Evolutionary conservation across 1,284 basidiomycete genomes (phyloP), one percentile per base, ranked within the genome.

Genomic region (Malassezia sympodialis): DNA sequence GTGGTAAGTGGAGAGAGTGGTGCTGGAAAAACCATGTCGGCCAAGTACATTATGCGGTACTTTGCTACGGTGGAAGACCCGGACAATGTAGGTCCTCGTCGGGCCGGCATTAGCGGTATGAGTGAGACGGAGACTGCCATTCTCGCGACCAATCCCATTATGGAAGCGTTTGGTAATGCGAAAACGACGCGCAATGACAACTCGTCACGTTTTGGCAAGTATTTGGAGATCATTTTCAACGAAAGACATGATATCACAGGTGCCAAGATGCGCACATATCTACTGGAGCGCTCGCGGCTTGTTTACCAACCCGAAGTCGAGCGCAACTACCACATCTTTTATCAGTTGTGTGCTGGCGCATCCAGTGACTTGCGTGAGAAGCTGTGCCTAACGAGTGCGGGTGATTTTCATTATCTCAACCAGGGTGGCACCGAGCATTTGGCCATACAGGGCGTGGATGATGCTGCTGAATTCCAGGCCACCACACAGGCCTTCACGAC

Each of bases 131-230:
- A 98, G 75, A 83, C 86, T 52, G 93, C 96, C 76, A 98, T 98
- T 60, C 80, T 99, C 44, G 94, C 94, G 31, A 96, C 93, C 30
- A 99, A 98, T 75, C 94, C 94, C 17, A 96, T 96, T 70, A 86
- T 98, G 73, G 94, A 99, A 77, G 89, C 94, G 0, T 98, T 98
- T 67, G 94, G 94, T 68, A 98, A 99, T 76, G 94, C 94, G 17
- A 98, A 99, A 78, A 99, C 94, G 26, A 96, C 93, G 4, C 82
- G 94, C 54, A 98, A 99, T 73, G 94, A 98, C 78, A 99, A 99
- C 77, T 96, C 90, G 14, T 98, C 93, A 15, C 84, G 94, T 49
- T 98, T 98, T 75, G 94, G 94, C 60, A 99, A 98, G 78, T 98
- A 98, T 77, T 96, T 99, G 62, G 91, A 98, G 82, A 94, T 99